phyloP scores from a whole-genome alignment of 306 rosid genomes.

The Quercus parvula region DNA sequence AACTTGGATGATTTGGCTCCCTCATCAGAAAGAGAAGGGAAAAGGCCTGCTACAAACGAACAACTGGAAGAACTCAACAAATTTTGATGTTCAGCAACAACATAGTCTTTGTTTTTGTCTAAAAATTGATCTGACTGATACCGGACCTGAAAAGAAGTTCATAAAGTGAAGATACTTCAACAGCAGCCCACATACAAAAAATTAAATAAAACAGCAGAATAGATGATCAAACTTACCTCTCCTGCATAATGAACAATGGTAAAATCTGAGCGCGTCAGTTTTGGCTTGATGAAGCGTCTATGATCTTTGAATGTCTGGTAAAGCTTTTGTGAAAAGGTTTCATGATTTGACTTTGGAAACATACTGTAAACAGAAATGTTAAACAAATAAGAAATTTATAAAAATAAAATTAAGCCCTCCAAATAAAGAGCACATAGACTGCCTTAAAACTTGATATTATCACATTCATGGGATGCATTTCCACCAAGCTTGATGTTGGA shows the following conservation, averaged over 20 bases:
- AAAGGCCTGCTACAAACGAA: conserved; percentile 77
- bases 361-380: conserved; percentile 46
- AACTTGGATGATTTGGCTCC: conserved; percentile 75
- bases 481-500: neutral
- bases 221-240: conserved; percentile 57
- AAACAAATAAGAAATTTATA: conserved; percentile 4
- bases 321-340: conserved; percentile 81
- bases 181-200: conserved; percentile 2
- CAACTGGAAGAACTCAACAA: conserved; percentile 80
- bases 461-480: neutral
- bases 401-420: neutral
- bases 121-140: conserved; percentile 86
- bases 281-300: conserved; percentile 91
- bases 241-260: conserved; percentile 87
- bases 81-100: conserved; percentile 93
- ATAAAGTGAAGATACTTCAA: conserved; percentile 18
- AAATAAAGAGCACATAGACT: neutral
- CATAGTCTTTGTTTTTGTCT: conserved; percentile 93
- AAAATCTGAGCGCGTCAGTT: conserved; percentile 82
- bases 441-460: neutral
- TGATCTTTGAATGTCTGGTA: conserved; percentile 84
- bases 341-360: conserved; percentile 93
- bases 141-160: conserved; percentile 66
- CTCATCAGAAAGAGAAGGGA: conserved; percentile 79
- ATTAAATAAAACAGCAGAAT: conserved; percentile 14